These are phyloP conservation scores for Podaxis sp. DNA, from an alignment of 768 basidiomycete genomes.

Conservation along the genomic window DNA sequence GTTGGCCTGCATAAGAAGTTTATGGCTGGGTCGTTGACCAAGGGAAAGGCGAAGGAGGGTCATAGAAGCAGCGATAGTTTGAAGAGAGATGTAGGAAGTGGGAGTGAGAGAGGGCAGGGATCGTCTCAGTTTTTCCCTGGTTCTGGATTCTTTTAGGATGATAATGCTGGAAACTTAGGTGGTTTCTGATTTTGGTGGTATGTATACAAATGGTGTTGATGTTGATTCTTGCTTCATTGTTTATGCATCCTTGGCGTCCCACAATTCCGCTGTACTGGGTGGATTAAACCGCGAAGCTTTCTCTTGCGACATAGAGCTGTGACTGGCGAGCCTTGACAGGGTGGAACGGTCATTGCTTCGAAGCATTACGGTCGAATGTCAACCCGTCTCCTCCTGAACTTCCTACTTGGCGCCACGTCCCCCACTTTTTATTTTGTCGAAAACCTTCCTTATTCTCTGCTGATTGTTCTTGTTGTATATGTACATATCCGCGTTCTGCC, in stretches of 20 bases:
- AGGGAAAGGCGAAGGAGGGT: conserved; percentile 7
- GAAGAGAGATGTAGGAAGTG: conserved; percentile 4
- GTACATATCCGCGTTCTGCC: background rate
- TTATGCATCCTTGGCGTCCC: background rate
- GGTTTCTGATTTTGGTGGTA: too few relatives aligned
- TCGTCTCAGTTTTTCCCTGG: conserved; percentile 38
- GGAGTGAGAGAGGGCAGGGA: conserved; percentile 21
- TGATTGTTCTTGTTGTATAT: background rate
- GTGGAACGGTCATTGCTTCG: background rate
- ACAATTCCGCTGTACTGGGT: too few relatives aligned
- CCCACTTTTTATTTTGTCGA: background rate
- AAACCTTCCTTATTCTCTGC: background rate
- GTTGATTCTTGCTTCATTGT: background rate
- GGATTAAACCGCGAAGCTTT: background rate
- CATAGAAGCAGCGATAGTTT: conserved; percentile 4
- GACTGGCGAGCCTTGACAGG: background rate
- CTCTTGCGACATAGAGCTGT: background rate
- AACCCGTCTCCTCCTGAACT: background rate
- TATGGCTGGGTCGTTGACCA: conserved; percentile 6
- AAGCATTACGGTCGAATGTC: background rate
- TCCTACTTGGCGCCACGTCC: background rate
- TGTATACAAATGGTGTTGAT: background rate
- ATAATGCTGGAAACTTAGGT: background rate
- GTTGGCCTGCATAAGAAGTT: conserved; percentile 16
- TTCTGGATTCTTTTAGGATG: conserved; percentile 32